These are phyloP conservation scores for Trichothecium roseum DNA, from an alignment of 2,329 filamentous ascomycete species.

Conservation along the genomic window DNA sequence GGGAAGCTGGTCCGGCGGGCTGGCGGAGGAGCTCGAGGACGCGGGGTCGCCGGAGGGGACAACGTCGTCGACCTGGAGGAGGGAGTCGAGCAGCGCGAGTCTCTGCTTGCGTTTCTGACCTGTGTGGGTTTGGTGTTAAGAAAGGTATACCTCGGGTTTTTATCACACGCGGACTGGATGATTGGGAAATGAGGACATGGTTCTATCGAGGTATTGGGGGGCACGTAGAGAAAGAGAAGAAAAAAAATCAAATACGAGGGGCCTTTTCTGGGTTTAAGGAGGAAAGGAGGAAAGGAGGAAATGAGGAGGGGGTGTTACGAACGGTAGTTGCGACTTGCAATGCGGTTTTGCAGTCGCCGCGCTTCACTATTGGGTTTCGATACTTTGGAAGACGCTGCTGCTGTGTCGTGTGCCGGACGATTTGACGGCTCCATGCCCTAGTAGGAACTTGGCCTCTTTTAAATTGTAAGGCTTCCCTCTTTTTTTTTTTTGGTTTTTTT, in stretches of 20 bases:
- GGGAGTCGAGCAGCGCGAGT: slow-evolving; percentile 26
- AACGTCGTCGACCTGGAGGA: slow-evolving; percentile 17
- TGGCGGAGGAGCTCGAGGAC: too few relatives aligned
- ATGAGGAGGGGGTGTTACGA: too few relatives aligned
- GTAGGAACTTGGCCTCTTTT: too few relatives aligned
- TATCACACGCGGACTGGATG: too few relatives aligned
- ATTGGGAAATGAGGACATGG: too few relatives aligned
- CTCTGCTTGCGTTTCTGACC: slow-evolving; percentile 33
- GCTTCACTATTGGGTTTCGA: slow-evolving; percentile 13
- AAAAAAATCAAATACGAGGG: too few relatives aligned
- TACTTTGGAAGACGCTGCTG: slow-evolving; percentile 1
- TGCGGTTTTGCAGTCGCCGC: slow-evolving; percentile 16
- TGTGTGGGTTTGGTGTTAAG: slow-evolving; percentile 9
- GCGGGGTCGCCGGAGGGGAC: too few relatives aligned
- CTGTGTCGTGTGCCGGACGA: slow-evolving; percentile 6
- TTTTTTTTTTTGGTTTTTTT: too few relatives aligned
- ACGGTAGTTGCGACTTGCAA: slow-evolving; percentile 20
- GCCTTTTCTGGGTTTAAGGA: background rate
- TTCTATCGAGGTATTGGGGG: too few relatives aligned
- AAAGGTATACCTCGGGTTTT: too few relatives aligned
- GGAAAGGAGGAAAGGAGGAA: background rate
- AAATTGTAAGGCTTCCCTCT: too few relatives aligned
- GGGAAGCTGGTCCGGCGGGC: background rate
- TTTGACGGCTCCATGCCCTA: slow-evolving; percentile 2
- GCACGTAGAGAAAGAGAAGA: too few relatives aligned